Evolutionary conservation across 495 filamentous ascomycete species (phyloP).

Genomic region (Penicillium ucsense): DNA sequence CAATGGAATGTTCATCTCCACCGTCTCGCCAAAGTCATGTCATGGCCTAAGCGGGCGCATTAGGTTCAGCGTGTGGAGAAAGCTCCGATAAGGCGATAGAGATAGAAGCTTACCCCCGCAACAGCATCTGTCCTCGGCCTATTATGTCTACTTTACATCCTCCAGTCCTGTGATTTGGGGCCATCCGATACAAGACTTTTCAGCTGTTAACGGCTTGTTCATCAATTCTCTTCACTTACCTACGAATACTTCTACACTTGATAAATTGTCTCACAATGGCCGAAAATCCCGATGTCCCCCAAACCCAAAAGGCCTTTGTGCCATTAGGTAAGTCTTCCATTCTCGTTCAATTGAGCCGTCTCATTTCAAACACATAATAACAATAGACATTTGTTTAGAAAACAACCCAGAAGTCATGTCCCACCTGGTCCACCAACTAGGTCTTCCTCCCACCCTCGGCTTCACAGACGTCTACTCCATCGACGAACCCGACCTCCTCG

Average conservation of each 20-base stretch:
- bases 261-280: slow-evolving; percentile 18
- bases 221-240: no score
- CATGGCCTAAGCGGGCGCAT: not conserved
- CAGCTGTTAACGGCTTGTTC: no score
- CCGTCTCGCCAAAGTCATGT: no score
- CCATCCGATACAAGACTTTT: no score
- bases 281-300: slow-evolving; percentile 27
- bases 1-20: no score
- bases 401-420: slow-evolving; percentile 79
- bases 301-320: slow-evolving; percentile 39
- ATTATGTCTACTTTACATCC: no score
- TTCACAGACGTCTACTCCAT: slow-evolving; percentile 83
- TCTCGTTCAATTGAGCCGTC: not conserved
- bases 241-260: no score
- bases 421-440: slow-evolving; percentile 62
- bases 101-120: slow-evolving; percentile 3
- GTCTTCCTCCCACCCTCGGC: slow-evolving; percentile 52
- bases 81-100: not conserved
- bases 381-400: slow-evolving; percentile 20
- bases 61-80: not conserved
- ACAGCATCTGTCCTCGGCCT: not conserved
- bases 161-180: no score
- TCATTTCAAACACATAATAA: slow-evolving; percentile 5
- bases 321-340: slow-evolving; percentile 28
- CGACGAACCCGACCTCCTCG: slow-evolving; percentile 66